A percentile compares a stretch with the other conserved stretches of the same genome.
These are phyloP conservation scores for Paecilomyces fulvus DNA, from an alignment of 2,329 filamentous ascomycete species.

Conservation along the genomic window DNA sequence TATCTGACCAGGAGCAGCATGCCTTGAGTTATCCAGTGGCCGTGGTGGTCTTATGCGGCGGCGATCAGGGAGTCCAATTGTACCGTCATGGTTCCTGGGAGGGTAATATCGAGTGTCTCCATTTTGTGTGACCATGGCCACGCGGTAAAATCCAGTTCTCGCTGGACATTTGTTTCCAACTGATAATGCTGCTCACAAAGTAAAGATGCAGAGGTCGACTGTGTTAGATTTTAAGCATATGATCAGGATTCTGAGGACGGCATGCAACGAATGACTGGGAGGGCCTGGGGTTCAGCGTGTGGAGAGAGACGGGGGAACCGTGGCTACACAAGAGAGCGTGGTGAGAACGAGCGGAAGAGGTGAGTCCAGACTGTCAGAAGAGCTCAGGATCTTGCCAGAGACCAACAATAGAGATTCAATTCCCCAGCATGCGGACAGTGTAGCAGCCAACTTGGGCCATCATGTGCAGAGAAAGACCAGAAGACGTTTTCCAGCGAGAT, in stretches of 20 bases:
- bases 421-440: constrained; percentile 7
- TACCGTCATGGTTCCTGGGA: constrained; percentile 22
- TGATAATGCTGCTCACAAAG: constrained; percentile 4
- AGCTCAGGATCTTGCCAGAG: constrained; percentile 22
- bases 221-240: neutral
- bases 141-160: constrained; percentile 25
- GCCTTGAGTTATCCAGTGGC: constrained; percentile 14
- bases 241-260: neutral
- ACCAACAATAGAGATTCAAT: constrained; percentile 14
- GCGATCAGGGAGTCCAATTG: constrained; percentile 14
- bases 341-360: constrained; percentile 5
- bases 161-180: constrained; percentile 33
- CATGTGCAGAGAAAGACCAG: constrained; percentile 5
- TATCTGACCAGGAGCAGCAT: neutral
- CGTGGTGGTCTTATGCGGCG: constrained; percentile 21
- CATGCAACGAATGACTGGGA: neutral
- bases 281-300: constrained; percentile 1
- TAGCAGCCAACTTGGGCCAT: constrained; percentile 2
- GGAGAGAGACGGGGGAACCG: neutral
- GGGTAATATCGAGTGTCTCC: constrained; percentile 27
- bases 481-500: constrained; percentile 2
- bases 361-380: constrained; percentile 7
- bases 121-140: constrained; percentile 39
- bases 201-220: neutral
- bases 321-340: constrained; percentile 6